Conservation (phyloP, 495 filamentous ascomycete species). For the Neurospora sp. region DNA sequence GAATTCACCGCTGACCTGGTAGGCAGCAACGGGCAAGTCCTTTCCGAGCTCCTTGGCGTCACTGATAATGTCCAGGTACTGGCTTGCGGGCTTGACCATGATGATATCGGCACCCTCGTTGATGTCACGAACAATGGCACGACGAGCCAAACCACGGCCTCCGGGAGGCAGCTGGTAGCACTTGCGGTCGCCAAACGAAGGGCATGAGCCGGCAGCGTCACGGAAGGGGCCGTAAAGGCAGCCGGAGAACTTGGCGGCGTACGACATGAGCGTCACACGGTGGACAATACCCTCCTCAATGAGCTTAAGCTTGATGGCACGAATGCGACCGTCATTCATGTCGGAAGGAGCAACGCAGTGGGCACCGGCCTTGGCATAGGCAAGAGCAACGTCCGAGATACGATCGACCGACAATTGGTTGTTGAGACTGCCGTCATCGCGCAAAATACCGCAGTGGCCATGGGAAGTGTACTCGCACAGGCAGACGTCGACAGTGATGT, state of each 20-base stretch:
- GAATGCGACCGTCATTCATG: slow-evolving; percentile 97
- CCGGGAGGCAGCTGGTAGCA: slow-evolving; percentile 95
- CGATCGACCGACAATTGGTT: slow-evolving; percentile 86
- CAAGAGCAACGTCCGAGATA: slow-evolving; percentile 84
- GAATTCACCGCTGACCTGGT: slow-evolving; percentile 94
- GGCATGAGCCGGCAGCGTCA: slow-evolving; percentile 85
- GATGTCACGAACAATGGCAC: slow-evolving; percentile 85
- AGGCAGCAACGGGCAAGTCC: slow-evolving; percentile 85
- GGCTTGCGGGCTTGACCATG: slow-evolving; percentile 95
- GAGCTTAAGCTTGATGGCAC: slow-evolving; percentile 91
- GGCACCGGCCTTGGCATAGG: slow-evolving; percentile 86
- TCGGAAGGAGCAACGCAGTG: slow-evolving; percentile 96
- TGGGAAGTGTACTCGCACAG: slow-evolving; percentile 99
- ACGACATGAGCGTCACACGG: slow-evolving; percentile 86
- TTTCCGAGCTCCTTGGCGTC: slow-evolving; percentile 89
- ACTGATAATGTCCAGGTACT: slow-evolving; percentile 91
- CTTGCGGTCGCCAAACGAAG: slow-evolving; percentile 85
- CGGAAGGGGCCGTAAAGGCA: slow-evolving; percentile 96
- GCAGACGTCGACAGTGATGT: slow-evolving; percentile 86
- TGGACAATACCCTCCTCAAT: slow-evolving; percentile 88
- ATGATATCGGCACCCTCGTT: slow-evolving; percentile 93
- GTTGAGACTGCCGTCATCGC: slow-evolving; percentile 85
- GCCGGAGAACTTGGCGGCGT: slow-evolving; percentile 93
- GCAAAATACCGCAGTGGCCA: slow-evolving; percentile 91
- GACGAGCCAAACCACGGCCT: slow-evolving; percentile 83